Evolutionary conservation across 73 alveolate species (phyloP).

Genomic region (Paramecium sonneborni): DNA sequence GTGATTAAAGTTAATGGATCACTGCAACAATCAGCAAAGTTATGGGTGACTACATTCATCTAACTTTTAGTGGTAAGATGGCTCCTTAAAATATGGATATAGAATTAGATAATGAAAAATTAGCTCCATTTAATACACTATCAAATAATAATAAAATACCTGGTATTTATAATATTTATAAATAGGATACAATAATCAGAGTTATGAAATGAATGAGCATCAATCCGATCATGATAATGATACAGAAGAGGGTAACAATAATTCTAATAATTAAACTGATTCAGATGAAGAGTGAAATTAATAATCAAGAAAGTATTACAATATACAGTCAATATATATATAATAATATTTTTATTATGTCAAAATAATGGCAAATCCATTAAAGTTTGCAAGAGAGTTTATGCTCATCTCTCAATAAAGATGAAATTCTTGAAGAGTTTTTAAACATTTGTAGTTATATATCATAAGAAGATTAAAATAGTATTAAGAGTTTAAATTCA

Average conservation of each 20-base stretch:
- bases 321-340: neutral
- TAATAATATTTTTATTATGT: neutral
- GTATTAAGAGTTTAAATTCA: neutral
- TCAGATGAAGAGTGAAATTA: constrained; percentile 37
- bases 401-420: neutral
- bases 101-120: constrained; percentile 12
- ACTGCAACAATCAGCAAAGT: constrained; percentile 25
- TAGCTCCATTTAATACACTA: constrained; percentile 10
- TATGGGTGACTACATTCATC: constrained; percentile 9
- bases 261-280: constrained; percentile 35
- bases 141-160: constrained; percentile 25
- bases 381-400: neutral
- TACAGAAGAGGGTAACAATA: constrained; percentile 42
- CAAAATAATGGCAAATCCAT: neutral
- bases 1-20: constrained; percentile 30
- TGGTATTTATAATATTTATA: neutral
- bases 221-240: constrained; percentile 52
- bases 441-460: neutral
- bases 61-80: neutral
- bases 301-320: neutral
- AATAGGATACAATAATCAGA: neutral
- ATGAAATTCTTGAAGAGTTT: constrained; percentile 36
- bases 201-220: neutral
- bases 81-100: constrained; percentile 31
- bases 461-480: neutral